These are phyloP conservation scores for Amanita polypyramis DNA, from an alignment of 768 basidiomycete genomes.

Conservation along the genomic window DNA sequence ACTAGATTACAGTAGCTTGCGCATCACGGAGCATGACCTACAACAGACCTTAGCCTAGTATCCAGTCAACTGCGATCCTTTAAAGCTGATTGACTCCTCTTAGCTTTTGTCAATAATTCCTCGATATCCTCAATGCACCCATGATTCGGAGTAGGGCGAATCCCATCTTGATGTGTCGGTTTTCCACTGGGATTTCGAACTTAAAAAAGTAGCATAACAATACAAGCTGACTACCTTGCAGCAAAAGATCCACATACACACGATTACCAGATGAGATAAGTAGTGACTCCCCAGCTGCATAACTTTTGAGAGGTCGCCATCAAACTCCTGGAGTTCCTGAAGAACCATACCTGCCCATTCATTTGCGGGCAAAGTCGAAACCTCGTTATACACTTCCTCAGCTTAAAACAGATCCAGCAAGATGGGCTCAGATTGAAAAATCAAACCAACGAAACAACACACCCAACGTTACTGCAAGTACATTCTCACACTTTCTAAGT, in stretches of 20 bases:
- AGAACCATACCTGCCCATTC: constrained; percentile 1
- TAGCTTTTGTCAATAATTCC: constrained; percentile 9
- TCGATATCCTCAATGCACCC: constrained; percentile 6
- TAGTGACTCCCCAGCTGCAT: constrained; percentile 4
- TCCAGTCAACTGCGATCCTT: constrained; percentile 5
- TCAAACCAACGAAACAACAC: constrained; percentile 6
- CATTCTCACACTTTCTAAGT: constrained; percentile 8
- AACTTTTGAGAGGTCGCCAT: constrained; percentile 1
- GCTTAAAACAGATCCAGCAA: background rate
- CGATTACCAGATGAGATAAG: constrained; percentile 7
- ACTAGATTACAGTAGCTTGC: no score
- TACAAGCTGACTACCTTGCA: background rate
- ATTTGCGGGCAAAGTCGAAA: background rate
- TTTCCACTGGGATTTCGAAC: constrained; percentile 9
- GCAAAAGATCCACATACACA: constrained; percentile 6
- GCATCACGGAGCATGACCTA: background rate
- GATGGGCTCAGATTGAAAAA: background rate
- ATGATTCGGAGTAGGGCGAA: constrained; percentile 9
- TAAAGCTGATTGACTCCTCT: constrained; percentile 10
- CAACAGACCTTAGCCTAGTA: background rate
- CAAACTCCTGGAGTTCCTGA: background rate
- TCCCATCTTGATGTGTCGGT: constrained; percentile 9
- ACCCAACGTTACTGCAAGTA: constrained; percentile 4
- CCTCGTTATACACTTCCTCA: constrained; percentile 1
- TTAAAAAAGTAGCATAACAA: constrained; percentile 1